These are phyloP conservation scores for Drechslera avenae DNA, from an alignment of 2,329 filamentous ascomycete genomes.

Conservation along the genomic window DNA sequence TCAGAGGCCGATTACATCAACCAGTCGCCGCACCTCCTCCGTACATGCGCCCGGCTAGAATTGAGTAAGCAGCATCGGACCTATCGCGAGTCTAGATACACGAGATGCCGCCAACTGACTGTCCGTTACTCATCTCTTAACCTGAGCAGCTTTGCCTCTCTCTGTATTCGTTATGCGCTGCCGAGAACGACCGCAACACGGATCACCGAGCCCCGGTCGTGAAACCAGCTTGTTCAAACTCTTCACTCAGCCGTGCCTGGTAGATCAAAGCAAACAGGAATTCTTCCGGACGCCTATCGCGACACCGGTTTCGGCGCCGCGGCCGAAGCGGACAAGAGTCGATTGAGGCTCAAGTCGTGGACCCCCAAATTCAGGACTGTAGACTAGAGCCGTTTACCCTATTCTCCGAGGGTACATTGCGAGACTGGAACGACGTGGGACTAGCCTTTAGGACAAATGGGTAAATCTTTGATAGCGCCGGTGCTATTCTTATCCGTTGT, in stretches of 20 bases:
- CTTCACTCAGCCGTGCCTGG: constrained; percentile 5
- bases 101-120: constrained; percentile 5
- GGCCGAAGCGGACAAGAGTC: constrained; percentile 28
- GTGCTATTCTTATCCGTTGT: background rate
- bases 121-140: constrained; percentile 17
- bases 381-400: constrained; percentile 28
- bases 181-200: constrained; percentile 12
- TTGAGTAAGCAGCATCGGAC: constrained; percentile 12
- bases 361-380: constrained; percentile 5
- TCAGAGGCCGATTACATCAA: constrained; percentile 21
- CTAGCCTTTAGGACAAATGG: constrained; percentile 13
- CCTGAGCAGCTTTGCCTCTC: constrained; percentile 1
- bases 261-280: constrained; percentile 13
- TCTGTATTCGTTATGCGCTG: constrained; percentile 6
- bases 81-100: background rate
- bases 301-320: constrained; percentile 29
- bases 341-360: constrained; percentile 23
- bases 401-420: constrained; percentile 20
- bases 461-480: constrained; percentile 3
- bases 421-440: constrained; percentile 10
- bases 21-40: constrained; percentile 13
- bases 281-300: constrained; percentile 33
- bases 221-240: background rate
- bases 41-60: background rate
- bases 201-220: constrained; percentile 10